Conservation (phyloP, 768 basidiomycete species). For the Rhizopogon vulgaris region DNA sequence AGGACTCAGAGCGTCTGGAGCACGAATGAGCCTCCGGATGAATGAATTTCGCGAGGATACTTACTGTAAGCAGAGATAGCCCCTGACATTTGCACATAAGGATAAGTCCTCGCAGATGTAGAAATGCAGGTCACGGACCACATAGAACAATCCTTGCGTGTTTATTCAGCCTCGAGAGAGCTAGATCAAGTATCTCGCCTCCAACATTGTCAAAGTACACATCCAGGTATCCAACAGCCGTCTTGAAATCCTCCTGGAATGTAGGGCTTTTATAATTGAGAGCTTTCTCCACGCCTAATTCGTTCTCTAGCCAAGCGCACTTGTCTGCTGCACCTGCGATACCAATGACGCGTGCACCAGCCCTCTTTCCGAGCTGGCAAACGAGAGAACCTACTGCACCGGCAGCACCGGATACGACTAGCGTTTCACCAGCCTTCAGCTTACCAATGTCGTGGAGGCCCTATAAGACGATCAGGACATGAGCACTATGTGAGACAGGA, state of each 20-base stretch:
- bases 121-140: slow-evolving; percentile 41
- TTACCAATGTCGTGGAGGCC: slow-evolving; percentile 78
- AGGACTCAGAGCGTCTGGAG: slow-evolving; percentile 50
- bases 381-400: slow-evolving; percentile 82
- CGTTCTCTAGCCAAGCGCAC: slow-evolving; percentile 77
- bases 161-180: slow-evolving; percentile 67
- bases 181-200: slow-evolving; percentile 76
- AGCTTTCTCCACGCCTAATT: slow-evolving; percentile 76
- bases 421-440: slow-evolving; percentile 77
- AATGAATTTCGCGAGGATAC: slow-evolving; percentile 13
- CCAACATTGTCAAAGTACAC: slow-evolving; percentile 84
- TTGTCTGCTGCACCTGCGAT: slow-evolving; percentile 86
- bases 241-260: slow-evolving; percentile 69
- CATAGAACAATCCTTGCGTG: slow-evolving; percentile 76
- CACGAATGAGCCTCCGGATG: neutral
- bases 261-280: slow-evolving; percentile 82
- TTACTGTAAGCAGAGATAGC: slow-evolving; percentile 83
- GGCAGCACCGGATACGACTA: slow-evolving; percentile 87
- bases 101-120: neutral
- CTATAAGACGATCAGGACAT: slow-evolving; percentile 30
- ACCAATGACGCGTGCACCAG: slow-evolving; percentile 78
- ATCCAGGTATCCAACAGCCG: slow-evolving; percentile 67
- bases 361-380: slow-evolving; percentile 78
- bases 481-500: neutral
- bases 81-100: slow-evolving; percentile 32